Evolutionary conservation across 805 yeast genomes (phyloP), one percentile per base, ranked within the genome.

Genomic region (Starmerella powellii): DNA sequence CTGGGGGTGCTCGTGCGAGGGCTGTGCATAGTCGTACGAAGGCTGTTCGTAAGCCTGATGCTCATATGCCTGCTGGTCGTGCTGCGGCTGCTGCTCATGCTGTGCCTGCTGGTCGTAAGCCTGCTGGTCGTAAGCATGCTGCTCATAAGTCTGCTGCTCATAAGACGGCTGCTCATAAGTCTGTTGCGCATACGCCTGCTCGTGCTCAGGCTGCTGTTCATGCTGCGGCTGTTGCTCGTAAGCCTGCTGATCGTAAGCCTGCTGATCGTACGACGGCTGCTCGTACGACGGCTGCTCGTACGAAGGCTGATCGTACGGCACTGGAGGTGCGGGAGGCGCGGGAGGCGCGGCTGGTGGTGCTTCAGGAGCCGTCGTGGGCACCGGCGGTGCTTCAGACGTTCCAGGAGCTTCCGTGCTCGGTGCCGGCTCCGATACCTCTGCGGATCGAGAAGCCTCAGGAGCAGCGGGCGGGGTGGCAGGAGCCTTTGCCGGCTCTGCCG

Each of bases 341-440:
- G 66, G 56, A 11, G 51, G 55, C 8, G 56, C 40, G 23, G 54
- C 49, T 15, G 60, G 51, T 12, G 70, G 61, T 4, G 65, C 55
- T n/a, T n/a, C n/a, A 3, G 63, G 58, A 26, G 62, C 56, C 18
- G 65, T 55, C 10, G 55, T 50, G 10, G 60, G 53, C 26, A 10
- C 26, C 31, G 31, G 31, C 6, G 26, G 26, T 6, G 26, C 26
- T 10, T 23, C 10, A 6, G 37, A 8, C 10, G 30, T n/a, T n/a
- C 23, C 33, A n/a, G 62, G 55, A 2, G 55, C 54, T 8, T 53
- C 42, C 27, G 50, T 39, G 15, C 51, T 51, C 31, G 59, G 57
- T 21, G 48, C 15, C 34, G 51, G 36, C 37, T 34, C 41, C 26
- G 47, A 42, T 26, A 10, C 10, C 26, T 6, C 26, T 23, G 6